Base-by-base conservation (phyloP, 225 moss, liverwort and hornwort species). In the Neckera pumila region DNA sequence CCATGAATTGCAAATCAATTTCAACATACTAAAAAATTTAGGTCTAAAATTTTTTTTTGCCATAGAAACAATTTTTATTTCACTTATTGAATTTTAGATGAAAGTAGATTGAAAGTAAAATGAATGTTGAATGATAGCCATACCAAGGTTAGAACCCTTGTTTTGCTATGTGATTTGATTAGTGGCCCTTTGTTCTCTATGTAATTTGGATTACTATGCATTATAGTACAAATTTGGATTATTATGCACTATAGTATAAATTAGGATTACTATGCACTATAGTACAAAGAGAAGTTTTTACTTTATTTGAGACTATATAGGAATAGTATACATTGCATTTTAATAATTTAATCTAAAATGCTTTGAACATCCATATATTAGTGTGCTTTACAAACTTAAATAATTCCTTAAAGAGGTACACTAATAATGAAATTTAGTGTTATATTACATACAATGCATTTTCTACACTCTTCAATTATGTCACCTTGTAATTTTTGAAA, bases 81-180 rank as follows among this genome's bases (percentile, higher is more conserved):
- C 5, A 18, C 10, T 65, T 17, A 34, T 2, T 65, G 7, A 12
- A n/a, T 38, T 33, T 67, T 6, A 66, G 4, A 38, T 67, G n/a
- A 38, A 67, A 38, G 2, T 67, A 1, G 70, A 40, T 53, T 69
- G 23, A 70, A 70, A 40, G 7, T 25, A 38, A 70, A 47, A 23
- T 73, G 7, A 72, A 72, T 72, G 4, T 45, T 45, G 2, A 5
- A 45, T 73, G 73, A 47, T 0, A 45, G 3, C n/a, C 16, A 15
- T 2, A 43, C 3, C 2, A 42, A 71, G 5, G 26, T 5, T 26
- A 42, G 70, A 40, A 2, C 7, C 6, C 11, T 0, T 73, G 1
- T 47, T 74, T 74, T 17, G 11, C 11, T 28, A 6, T 72, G 30
- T 6, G 0, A 30, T 74, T 6, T 30, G 30, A 11, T 74, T 11